Evolutionary conservation across 768 basidiomycete genomes (phyloP), one percentile per base, ranked within the genome.

Genomic region (Gloeopeniophorella convolvens): DNA sequence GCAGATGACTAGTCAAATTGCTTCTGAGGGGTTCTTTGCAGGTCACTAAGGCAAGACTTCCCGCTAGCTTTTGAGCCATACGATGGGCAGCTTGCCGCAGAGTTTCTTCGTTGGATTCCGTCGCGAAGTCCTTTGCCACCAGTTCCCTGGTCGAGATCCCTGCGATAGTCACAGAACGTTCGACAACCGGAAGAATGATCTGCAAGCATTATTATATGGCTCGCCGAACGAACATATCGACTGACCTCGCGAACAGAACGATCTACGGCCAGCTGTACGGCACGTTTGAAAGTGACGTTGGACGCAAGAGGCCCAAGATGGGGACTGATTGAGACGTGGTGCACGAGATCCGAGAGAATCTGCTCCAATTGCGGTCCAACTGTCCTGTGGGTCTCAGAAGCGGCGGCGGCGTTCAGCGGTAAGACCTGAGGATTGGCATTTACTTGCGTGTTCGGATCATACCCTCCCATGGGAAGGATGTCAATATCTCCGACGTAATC

Each of bases 111-210:
- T 88, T 89, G 21, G 83, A 72, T 56, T 99, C 96, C 43, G 89
- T 90, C 3, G 87, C 92, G 57, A 94, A 99, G 66, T 99, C 96
- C 69, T 98, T 98, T 39, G 84, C 79, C 16, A 96, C 90, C 9
- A 99, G 74, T 63, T 99, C 96, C 32, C 93, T 77, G 15, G 95
- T 95, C 12, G 96, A 98, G 57, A 98, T 98, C 21, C 93, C 92
- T 10, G 95, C 95, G 57, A 99, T 98, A 1, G 96, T 98, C 20
- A 97, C 96, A 18, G 94, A 97, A 45, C 96, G 81, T 61, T 99
- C 96, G 20, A 99, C 94, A 44, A 99, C 95, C 5, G 96, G 96
- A 15, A 94, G 73, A 59, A 99, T 94, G 51, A 98, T 97, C 84
- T 92, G 56, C 1, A 39, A 36, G 53, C 32, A 39, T 21, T 54